These are phyloP conservation scores for Priceomyces fermenticarens DNA, from an alignment of 805 yeast genomes.

Conservation along the genomic window DNA sequence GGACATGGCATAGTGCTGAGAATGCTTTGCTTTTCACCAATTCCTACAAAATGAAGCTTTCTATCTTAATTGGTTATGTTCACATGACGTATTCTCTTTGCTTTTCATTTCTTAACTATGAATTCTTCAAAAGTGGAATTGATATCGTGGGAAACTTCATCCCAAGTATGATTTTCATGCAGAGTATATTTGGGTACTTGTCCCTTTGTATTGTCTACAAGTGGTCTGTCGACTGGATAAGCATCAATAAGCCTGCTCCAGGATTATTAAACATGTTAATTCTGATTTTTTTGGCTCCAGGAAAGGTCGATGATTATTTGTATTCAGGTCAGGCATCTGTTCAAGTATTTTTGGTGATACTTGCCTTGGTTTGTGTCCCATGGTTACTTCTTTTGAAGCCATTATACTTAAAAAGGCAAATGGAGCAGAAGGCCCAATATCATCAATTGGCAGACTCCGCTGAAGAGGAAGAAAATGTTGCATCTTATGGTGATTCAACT, in stretches of 20 bases:
- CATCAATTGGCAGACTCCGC: constrained; percentile 31
- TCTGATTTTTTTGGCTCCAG: constrained; percentile 93
- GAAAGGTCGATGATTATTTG: constrained; percentile 74
- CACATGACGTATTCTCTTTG: constrained; percentile 91
- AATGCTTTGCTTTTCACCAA: constrained; percentile 86
- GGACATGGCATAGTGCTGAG: constrained; percentile 97
- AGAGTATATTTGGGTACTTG: constrained; percentile 91
- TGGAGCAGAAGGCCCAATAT: constrained; percentile 53
- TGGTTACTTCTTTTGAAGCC: constrained; percentile 88
- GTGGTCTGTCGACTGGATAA: constrained; percentile 93
- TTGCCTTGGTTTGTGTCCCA: constrained; percentile 91
- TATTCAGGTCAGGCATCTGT: constrained; percentile 76
- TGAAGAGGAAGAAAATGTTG: constrained; percentile 31
- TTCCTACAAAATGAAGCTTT: constrained; percentile 95
- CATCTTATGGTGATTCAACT: constrained; percentile 13
- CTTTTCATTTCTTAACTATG: constrained; percentile 80
- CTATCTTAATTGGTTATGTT: constrained; percentile 87
- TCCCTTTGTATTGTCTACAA: constrained; percentile 84
- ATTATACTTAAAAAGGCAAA: constrained; percentile 57
- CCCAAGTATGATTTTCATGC: constrained; percentile 94
- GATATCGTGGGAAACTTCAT: constrained; percentile 91
- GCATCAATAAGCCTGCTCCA: constrained; percentile 76
- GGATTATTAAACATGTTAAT: constrained; percentile 92
- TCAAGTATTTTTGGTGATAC: constrained; percentile 65
- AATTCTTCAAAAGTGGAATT: constrained; percentile 63